phyloP scores from a whole-genome alignment of 352 stramenopile genomes.

The Globisporangium ultimum region DNA sequence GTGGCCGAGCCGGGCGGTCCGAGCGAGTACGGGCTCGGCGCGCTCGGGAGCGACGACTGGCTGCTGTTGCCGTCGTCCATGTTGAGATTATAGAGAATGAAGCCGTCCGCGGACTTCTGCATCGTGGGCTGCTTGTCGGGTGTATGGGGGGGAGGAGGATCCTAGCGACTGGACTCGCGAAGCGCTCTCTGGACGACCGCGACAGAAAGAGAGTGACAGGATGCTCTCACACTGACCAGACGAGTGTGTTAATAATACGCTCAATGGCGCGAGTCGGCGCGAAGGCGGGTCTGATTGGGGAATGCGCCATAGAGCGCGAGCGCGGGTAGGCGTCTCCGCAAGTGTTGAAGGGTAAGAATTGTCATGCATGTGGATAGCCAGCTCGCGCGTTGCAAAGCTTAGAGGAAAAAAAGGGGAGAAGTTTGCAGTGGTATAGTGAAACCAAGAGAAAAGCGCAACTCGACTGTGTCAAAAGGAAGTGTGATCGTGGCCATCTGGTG shows the following conservation, averaged over 20 bases:
- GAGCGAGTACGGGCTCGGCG: conserved; percentile 26
- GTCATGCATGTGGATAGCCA: background rate
- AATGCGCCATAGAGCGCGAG: background rate
- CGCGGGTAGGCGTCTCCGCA: background rate
- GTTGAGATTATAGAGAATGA: conserved; percentile 40
- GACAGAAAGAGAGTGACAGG: background rate
- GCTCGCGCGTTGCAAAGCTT: background rate
- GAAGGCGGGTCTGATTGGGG: too few relatives aligned
- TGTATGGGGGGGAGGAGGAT: background rate
- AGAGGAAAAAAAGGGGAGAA: background rate
- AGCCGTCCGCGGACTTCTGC: conserved; percentile 18
- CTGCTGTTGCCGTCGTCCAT: conserved; percentile 43
- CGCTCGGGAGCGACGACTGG: conserved; percentile 28
- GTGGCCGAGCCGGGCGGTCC: conserved; percentile 14
- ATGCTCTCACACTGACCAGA: too few relatives aligned
- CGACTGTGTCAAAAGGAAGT: background rate
- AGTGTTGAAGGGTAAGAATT: background rate
- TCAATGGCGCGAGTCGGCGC: too few relatives aligned
- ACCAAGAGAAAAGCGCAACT: background rate
- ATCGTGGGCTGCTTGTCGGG: background rate
- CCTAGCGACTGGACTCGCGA: background rate
- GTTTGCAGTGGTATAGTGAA: background rate
- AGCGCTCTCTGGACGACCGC: background rate
- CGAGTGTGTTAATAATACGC: too few relatives aligned
- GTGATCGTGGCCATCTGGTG: background rate